These are phyloP conservation scores for Plasmodium vivax DNA, from an alignment of 169 alveolate species.

Conservation along the genomic window DNA sequence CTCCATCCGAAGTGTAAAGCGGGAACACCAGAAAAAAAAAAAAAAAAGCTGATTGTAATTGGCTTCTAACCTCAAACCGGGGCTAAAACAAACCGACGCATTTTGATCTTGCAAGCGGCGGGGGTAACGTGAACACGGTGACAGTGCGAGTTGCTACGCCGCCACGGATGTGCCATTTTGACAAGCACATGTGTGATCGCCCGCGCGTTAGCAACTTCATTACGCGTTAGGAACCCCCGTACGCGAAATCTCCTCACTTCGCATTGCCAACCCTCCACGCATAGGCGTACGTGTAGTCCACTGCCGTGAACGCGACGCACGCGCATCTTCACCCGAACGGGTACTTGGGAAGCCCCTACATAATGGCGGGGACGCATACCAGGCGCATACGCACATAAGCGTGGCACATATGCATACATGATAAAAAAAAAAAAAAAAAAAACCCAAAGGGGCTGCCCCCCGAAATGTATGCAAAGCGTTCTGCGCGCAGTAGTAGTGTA, in stretches of 20 bases:
- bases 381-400: not conserved
- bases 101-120: not conserved
- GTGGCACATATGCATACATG: not conserved
- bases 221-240: slow-evolving; percentile 18
- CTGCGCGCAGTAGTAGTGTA: not conserved
- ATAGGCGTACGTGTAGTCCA: not conserved
- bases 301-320: not conserved
- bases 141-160: not conserved
- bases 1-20: not conserved
- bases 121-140: not conserved
- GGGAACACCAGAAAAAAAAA: not conserved
- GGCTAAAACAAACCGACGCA: not conserved
- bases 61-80: not conserved
- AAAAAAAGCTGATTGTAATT: not conserved
- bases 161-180: not conserved
- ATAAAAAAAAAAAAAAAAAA: not conserved
- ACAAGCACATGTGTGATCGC: slow-evolving; percentile 10
- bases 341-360: not conserved
- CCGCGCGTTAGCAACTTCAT: slow-evolving; percentile 37
- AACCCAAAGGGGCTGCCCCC: not conserved
- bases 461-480: not conserved
- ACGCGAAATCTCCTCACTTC: not conserved
- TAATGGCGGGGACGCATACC: not conserved
- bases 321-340: not conserved
- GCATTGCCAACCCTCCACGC: not conserved